A percentile compares a stretch with the other conserved stretches of the same genome.
These are phyloP conservation scores for Silene vulgaris DNA, from an alignment of 179 eudicot species.

Conservation along the genomic window DNA sequence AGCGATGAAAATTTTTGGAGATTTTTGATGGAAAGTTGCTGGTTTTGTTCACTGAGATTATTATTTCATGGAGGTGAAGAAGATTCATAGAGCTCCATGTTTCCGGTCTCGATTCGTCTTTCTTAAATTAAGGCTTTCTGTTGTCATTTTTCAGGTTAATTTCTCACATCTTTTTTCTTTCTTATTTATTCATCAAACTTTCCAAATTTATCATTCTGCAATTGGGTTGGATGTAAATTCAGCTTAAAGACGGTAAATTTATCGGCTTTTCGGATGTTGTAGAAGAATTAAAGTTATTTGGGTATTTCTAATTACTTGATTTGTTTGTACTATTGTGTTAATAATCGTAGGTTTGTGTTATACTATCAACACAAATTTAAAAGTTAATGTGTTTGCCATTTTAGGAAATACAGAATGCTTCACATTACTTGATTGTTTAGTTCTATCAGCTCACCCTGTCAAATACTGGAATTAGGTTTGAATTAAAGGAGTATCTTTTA, in stretches of 20 bases:
- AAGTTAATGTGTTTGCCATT: neutral
- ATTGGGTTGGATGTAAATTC: neutral
- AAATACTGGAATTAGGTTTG: neutral
- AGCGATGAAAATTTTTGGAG: conserved; percentile 40
- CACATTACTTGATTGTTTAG: neutral
- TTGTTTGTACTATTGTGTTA: neutral
- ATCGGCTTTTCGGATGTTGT: neutral
- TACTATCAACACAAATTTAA: neutral
- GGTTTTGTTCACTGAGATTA: neutral
- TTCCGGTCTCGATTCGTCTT: too few species aligned
- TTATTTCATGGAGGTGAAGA: too few species aligned
- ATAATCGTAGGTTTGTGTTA: neutral
- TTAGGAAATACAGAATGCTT: neutral
- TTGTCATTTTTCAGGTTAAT: conserved; percentile 43
- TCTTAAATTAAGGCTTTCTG: neutral
- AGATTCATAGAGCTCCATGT: too few species aligned
- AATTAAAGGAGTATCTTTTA: neutral
- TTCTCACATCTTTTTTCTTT: neutral
- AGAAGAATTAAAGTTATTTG: too few species aligned
- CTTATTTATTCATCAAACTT: too few species aligned
- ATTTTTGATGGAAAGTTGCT: conserved; percentile 32
- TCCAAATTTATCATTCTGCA: neutral
- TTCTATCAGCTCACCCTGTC: neutral
- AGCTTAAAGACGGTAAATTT: neutral
- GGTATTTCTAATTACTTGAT: neutral